phyloP scores from a whole-genome alignment of 305 asterid species.

The Fraxinus latifolia region DNA sequence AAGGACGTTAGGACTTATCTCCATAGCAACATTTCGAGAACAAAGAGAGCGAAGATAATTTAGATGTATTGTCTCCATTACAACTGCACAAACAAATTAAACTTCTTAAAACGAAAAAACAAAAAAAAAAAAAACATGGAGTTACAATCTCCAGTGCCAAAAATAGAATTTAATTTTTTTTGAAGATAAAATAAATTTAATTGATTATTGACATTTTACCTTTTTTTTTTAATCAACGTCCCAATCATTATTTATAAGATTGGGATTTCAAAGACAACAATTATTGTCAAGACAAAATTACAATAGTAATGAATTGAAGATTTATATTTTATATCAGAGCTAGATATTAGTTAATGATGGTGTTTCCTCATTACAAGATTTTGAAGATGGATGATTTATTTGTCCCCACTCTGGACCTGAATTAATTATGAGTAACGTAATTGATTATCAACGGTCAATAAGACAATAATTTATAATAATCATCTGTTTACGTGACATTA shows the following conservation, averaged over 20 bases:
- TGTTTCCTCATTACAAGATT: constrained; percentile 22
- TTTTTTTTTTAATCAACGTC: background rate
- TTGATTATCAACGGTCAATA: background rate
- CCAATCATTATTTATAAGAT: background rate
- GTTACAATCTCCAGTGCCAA: background rate
- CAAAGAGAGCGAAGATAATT: background rate
- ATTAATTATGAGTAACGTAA: background rate
- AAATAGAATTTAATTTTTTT: too few species aligned
- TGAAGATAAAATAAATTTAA: too few species aligned
- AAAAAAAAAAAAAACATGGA: background rate
- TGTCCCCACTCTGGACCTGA: constrained; percentile 8
- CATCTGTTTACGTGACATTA: background rate
- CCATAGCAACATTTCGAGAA: background rate
- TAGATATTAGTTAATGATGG: constrained; percentile 19
- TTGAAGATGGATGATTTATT: background rate
- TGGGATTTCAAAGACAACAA: background rate
- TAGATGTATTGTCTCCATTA: too few species aligned
- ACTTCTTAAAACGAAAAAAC: too few species aligned
- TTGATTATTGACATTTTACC: background rate
- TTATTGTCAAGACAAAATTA: background rate
- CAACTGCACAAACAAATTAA: too few species aligned
- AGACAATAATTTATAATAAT: background rate
- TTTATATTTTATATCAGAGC: background rate
- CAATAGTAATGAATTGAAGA: background rate
- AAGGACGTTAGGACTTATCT: background rate